phyloP scores from a whole-genome alignment of 495 filamentous ascomycete species.

The Podospora conica region DNA sequence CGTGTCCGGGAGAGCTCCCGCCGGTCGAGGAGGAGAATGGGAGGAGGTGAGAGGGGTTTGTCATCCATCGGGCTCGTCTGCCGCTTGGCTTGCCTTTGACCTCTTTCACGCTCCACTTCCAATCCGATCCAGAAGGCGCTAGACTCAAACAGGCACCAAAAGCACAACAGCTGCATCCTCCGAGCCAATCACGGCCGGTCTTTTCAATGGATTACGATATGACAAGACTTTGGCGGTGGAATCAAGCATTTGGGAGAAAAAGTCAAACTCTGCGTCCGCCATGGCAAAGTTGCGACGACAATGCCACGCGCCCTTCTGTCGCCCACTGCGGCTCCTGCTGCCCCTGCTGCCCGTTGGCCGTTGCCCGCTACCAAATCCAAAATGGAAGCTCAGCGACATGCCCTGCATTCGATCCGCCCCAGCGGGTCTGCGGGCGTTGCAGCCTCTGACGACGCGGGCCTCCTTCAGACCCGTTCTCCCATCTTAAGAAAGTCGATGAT shows the following conservation, averaged over 20 bases:
- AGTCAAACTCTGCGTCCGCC: not conserved
- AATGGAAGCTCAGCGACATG: conserved; percentile 6
- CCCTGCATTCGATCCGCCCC: conserved; percentile 2
- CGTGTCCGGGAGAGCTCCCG: not conserved
- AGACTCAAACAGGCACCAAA: not conserved
- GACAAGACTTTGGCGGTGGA: not conserved
- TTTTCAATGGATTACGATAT: not conserved
- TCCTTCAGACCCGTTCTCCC: not conserved
- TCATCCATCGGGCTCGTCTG: not conserved
- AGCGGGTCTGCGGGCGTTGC: not conserved
- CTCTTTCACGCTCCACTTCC: not conserved
- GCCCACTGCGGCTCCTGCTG: no score
- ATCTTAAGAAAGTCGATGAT: no score
- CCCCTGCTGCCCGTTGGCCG: no score
- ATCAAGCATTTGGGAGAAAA: not conserved
- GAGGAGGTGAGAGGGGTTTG: not conserved
- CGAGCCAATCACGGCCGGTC: not conserved
- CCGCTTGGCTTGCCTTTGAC: not conserved
- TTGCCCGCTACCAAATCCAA: not conserved
- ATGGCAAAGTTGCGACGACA: not conserved
- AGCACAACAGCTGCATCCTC: not conserved
- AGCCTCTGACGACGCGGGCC: not conserved
- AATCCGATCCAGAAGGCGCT: not conserved
- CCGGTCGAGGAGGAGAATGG: not conserved
- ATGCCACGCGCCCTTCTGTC: not conserved